phyloP scores from a whole-genome alignment of 805 yeast genomes.

The Schwanniomyces occidentalis region DNA sequence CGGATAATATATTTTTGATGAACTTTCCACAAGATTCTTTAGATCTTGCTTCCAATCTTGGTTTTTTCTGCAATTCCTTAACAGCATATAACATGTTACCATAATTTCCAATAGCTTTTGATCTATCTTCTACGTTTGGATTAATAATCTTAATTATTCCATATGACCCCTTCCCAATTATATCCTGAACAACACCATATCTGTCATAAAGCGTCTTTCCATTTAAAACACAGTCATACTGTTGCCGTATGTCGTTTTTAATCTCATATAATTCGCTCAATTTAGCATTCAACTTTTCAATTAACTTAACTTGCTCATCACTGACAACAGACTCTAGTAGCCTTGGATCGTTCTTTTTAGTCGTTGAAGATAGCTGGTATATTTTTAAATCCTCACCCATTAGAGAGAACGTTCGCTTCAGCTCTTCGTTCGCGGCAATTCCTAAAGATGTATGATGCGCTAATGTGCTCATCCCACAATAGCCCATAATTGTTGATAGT shows the following conservation, averaged over 20 bases:
- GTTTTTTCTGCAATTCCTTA: slow-evolving; percentile 29
- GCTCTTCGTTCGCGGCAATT: slow-evolving; percentile 32
- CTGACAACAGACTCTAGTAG: slow-evolving; percentile 27
- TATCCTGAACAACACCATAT: slow-evolving; percentile 34
- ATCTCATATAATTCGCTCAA: slow-evolving; percentile 16
- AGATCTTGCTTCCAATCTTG: slow-evolving; percentile 12
- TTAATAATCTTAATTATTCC: slow-evolving; percentile 38
- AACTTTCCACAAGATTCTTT: slow-evolving; percentile 43
- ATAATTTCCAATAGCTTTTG: slow-evolving; percentile 1
- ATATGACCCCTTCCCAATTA: slow-evolving; percentile 40
- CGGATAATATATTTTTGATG: slow-evolving; percentile 78
- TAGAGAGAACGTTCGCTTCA: slow-evolving; percentile 32
- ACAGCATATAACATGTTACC: slow-evolving; percentile 27
- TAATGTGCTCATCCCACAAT: slow-evolving; percentile 28
- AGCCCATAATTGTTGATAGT: slow-evolving; percentile 32
- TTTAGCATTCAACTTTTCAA: slow-evolving; percentile 20
- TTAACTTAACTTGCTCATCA: slow-evolving; percentile 25
- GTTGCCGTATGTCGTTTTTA: slow-evolving; percentile 5
- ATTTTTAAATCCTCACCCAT: slow-evolving; percentile 22
- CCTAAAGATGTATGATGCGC: slow-evolving; percentile 16
- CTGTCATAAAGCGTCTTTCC: slow-evolving; percentile 30
- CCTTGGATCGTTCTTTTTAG: slow-evolving; percentile 16
- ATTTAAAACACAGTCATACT: slow-evolving; percentile 10
- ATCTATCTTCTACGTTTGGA: slow-evolving; percentile 10
- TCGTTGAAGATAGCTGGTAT: slow-evolving; percentile 21